These are phyloP conservation scores for Malus fusca DNA, from an alignment of 306 rosid species.

Conservation along the genomic window DNA sequence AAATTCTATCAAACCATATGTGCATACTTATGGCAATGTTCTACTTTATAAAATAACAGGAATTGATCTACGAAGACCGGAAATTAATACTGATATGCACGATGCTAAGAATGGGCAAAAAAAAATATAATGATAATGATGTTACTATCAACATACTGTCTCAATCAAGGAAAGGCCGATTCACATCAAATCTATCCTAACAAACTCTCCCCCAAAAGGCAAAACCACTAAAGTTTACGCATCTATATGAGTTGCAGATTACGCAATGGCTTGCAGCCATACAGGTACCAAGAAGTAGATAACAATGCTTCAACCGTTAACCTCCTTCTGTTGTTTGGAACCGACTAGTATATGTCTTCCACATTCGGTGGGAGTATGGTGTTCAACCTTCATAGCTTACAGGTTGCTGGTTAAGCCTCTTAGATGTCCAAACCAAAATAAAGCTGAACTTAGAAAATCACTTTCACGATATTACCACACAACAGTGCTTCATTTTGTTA, in stretches of 20 bases:
- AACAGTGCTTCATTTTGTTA: not conserved
- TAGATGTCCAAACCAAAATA: not conserved
- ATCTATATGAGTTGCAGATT: not conserved
- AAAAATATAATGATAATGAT: not conserved
- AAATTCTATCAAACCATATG: not conserved
- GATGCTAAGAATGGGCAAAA: not conserved
- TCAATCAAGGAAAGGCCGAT: not conserved
- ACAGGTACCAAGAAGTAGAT: not conserved
- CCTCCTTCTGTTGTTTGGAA: not conserved
- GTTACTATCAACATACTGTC: not conserved
- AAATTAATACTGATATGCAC: not conserved
- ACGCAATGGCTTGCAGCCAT: not conserved
- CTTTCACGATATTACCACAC: not conserved
- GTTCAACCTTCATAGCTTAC: not conserved
- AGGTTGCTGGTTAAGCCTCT: not conserved
- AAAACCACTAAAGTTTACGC: not conserved
- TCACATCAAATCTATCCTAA: not conserved
- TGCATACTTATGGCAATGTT: not conserved
- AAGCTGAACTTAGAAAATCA: not conserved
- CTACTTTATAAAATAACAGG: not conserved
- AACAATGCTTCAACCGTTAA: not conserved
- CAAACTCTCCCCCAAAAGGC: not conserved
- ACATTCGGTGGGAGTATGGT: not conserved
- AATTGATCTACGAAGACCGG: not conserved
- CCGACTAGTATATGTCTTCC: not conserved